These are phyloP conservation scores for Fusarium setosum DNA, from an alignment of 2,329 filamentous ascomycete genomes.

Conservation along the genomic window DNA sequence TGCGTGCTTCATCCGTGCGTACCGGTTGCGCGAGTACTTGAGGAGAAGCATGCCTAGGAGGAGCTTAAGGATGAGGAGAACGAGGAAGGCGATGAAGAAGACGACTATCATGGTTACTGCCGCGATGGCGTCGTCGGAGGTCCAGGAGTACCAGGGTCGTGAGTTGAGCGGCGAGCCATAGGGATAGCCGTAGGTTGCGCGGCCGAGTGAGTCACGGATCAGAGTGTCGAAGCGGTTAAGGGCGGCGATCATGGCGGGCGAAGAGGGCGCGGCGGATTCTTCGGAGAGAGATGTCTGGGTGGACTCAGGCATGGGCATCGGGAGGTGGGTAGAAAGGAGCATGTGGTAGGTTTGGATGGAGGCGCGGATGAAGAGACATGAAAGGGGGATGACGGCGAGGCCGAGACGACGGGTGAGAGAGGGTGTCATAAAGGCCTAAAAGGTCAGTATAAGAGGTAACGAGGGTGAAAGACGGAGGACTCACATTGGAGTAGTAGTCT, in stretches of 20 bases:
- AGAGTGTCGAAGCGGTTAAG: constrained; percentile 83
- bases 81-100: constrained; percentile 85
- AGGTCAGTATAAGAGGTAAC: constrained; percentile 22
- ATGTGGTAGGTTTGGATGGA: constrained; percentile 98
- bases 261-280: constrained; percentile 72
- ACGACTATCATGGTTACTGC: constrained; percentile 85
- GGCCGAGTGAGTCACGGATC: constrained; percentile 79
- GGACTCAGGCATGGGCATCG: constrained; percentile 75
- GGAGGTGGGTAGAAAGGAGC: constrained; percentile 90
- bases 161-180: constrained; percentile 53
- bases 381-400: constrained; percentile 89
- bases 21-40: constrained; percentile 81
- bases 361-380: constrained; percentile 94
- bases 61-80: constrained; percentile 86
- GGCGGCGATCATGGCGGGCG: constrained; percentile 80
- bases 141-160: constrained; percentile 66
- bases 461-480: constrained; percentile 41
- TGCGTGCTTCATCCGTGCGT: constrained; percentile 80
- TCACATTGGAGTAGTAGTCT: constrained; percentile 94
- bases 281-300: constrained; percentile 73
- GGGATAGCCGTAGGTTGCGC: constrained; percentile 74
- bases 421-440: constrained; percentile 86
- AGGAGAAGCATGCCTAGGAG: constrained; percentile 90
- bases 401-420: constrained; percentile 91
- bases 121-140: constrained; percentile 79